Evolutionary conservation across 441 rosid genomes (phyloP).

Genomic region (Manihot esculenta): DNA sequence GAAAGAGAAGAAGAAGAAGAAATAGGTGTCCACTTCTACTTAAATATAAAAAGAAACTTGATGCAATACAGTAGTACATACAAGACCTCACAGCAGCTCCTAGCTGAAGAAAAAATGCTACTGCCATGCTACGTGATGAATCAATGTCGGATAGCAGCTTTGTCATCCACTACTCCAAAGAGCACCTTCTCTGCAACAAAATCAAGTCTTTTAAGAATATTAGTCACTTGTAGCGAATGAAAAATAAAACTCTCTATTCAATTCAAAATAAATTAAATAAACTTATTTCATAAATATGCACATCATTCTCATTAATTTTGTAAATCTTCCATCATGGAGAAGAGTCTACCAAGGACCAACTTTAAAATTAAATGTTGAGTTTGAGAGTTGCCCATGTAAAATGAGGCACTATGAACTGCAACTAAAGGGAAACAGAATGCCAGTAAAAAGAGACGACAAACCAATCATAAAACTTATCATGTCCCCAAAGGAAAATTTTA

Average conservation of each 20-base stretch:
- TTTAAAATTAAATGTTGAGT: not conserved
- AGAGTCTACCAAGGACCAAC: not conserved
- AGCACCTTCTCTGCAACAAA: constrained; percentile 90
- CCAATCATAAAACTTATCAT: not conserved
- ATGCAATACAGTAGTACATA: constrained; percentile 47
- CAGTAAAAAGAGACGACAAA: not conserved
- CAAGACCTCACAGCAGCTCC: constrained; percentile 98
- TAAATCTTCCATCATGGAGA: constrained; percentile 1
- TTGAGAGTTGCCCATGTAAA: not conserved
- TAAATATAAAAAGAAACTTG: constrained; percentile 9
- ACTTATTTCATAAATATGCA: not conserved
- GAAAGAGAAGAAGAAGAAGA: not conserved
- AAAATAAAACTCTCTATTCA: not conserved
- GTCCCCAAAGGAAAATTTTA: not conserved
- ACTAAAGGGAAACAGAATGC: not conserved
- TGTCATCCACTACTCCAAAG: constrained; percentile 97
- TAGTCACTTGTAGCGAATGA: constrained; percentile 20
- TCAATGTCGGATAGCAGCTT: constrained; percentile 94
- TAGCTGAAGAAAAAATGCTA: constrained; percentile 94
- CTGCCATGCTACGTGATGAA: constrained; percentile 78
- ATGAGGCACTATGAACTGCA: not conserved
- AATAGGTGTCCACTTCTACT: constrained; percentile 8
- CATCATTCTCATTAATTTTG: not conserved
- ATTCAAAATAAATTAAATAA: not conserved
- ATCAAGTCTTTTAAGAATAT: constrained; percentile 45